Percentiles rank a stretch among this genome's conserved stretches.
Evolutionary conservation across 2,329 filamentous ascomycete species (phyloP).

Genomic region (Colletotrichum lini): DNA sequence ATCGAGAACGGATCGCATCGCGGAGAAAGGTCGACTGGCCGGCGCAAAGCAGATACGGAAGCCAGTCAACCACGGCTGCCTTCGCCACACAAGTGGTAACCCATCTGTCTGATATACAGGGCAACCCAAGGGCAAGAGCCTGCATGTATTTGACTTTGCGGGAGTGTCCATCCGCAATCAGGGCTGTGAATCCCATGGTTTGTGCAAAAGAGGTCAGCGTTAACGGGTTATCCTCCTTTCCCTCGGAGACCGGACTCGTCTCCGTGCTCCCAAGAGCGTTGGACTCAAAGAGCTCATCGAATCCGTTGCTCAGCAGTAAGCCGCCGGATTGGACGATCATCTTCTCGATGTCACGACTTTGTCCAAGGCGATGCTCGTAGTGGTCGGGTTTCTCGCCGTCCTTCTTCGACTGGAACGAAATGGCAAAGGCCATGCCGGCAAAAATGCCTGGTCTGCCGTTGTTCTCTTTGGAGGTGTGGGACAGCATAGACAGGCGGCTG

Average conservation of each 20-base stretch:
- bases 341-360: slow-evolving; percentile 66
- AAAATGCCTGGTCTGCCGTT: slow-evolving; percentile 66
- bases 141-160: slow-evolving; percentile 95
- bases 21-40: slow-evolving; percentile 84
- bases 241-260: slow-evolving; percentile 49
- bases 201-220: slow-evolving; percentile 67
- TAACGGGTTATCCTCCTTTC: slow-evolving; percentile 55
- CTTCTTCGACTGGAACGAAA: slow-evolving; percentile 75
- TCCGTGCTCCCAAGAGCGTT: slow-evolving; percentile 53
- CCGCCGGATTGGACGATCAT: slow-evolving; percentile 82
- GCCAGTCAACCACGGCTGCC: slow-evolving; percentile 78
- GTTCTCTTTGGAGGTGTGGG: slow-evolving; percentile 26
- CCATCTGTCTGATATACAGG: slow-evolving; percentile 89
- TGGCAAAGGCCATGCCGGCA: slow-evolving; percentile 86
- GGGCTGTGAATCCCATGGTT: slow-evolving; percentile 81
- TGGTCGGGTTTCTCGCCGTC: slow-evolving; percentile 69
- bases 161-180: slow-evolving; percentile 89
- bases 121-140: slow-evolving; percentile 89
- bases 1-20: slow-evolving; percentile 83
- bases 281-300: slow-evolving; percentile 82
- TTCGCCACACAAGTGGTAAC: slow-evolving; percentile 78
- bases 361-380: slow-evolving; percentile 52
- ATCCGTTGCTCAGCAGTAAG: slow-evolving; percentile 78
- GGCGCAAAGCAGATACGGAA: slow-evolving; percentile 86
- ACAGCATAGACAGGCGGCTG: slow-evolving; percentile 34